Evolutionary conservation across 345 rosid genomes (phyloP).

Genomic region (Draba incana): DNA sequence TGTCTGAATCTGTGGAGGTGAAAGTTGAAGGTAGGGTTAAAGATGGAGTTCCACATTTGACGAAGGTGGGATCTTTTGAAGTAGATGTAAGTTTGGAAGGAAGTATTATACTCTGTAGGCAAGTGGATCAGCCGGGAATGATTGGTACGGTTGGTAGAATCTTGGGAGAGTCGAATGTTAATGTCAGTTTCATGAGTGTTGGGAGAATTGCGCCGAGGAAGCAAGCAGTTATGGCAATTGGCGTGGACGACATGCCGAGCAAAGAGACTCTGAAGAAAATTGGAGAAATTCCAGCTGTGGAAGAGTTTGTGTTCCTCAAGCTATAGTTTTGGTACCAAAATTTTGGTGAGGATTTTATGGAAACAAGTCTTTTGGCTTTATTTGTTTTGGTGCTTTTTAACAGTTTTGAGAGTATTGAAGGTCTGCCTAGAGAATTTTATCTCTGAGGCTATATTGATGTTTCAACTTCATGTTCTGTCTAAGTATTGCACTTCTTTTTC

Average conservation of each 20-base stretch:
- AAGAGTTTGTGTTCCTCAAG: conserved; percentile 83
- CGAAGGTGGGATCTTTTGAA: conserved; percentile 75
- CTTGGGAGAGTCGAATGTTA: conserved; percentile 75
- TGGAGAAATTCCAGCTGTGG: conserved; percentile 65
- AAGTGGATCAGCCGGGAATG: conserved; percentile 89
- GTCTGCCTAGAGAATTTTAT: conserved; percentile 1
- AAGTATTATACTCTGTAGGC: conserved; percentile 73
- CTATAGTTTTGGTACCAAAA: conserved; percentile 38
- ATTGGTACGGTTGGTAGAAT: conserved; percentile 75
- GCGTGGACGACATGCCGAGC: conserved; percentile 72
- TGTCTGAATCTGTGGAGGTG: conserved; percentile 72
- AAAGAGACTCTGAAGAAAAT: conserved; percentile 60
- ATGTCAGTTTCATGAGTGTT: conserved; percentile 87
- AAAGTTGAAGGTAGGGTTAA: conserved; percentile 76
- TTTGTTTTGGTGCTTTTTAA: background rate
- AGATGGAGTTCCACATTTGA: conserved; percentile 77
- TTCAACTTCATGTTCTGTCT: conserved; percentile 5
- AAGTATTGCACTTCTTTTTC: background rate
- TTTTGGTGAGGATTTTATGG: background rate
- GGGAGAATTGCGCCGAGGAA: conserved; percentile 83
- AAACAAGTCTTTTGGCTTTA: background rate
- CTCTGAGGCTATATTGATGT: conserved; percentile 5
- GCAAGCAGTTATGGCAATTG: conserved; percentile 86
- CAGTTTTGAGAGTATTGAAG: conserved; percentile 4
- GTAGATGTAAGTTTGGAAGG: conserved; percentile 89